phyloP scores from a whole-genome alignment of 352 stramenopile species.

The Sclerospora graminicola region DNA sequence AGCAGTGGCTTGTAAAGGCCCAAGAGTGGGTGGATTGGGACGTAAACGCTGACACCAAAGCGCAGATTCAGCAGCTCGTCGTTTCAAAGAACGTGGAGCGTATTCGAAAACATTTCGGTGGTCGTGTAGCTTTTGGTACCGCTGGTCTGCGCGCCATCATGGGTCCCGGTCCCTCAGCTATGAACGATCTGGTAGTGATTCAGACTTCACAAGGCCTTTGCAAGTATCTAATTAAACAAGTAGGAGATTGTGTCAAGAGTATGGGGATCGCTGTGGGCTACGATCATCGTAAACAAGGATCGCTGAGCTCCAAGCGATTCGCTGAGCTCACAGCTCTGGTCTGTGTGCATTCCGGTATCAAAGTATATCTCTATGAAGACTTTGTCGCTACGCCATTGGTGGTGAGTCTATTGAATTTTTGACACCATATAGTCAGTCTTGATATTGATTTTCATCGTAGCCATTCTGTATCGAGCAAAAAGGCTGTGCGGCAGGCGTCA shows the following conservation, averaged over 20 bases:
- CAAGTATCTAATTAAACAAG: conserved; percentile 67
- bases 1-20: conserved; percentile 40
- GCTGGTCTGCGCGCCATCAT: conserved; percentile 86
- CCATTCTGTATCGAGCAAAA: conserved; percentile 79
- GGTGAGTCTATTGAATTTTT: conserved; percentile 28
- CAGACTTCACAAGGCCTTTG: conserved; percentile 88
- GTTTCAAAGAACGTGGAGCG: conserved; percentile 32
- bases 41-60: conserved; percentile 69
- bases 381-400: conserved; percentile 95
- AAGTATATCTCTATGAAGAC: conserved; percentile 85
- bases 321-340: conserved; percentile 78
- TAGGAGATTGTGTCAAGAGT: conserved; percentile 60
- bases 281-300: conserved; percentile 73
- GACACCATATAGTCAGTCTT: neutral
- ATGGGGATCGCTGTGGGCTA: conserved; percentile 86
- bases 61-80: conserved; percentile 55
- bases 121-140: conserved; percentile 88
- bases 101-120: conserved; percentile 65
- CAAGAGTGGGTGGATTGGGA: conserved; percentile 83
- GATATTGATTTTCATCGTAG: conserved; percentile 1
- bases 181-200: conserved; percentile 91
- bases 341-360: conserved; percentile 70
- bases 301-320: conserved; percentile 85
- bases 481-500: conserved; percentile 77
- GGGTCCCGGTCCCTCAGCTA: conserved; percentile 76